Evolutionary conservation across 1,284 basidiomycete genomes (phyloP).

Genomic region (Naganishia albida): DNA sequence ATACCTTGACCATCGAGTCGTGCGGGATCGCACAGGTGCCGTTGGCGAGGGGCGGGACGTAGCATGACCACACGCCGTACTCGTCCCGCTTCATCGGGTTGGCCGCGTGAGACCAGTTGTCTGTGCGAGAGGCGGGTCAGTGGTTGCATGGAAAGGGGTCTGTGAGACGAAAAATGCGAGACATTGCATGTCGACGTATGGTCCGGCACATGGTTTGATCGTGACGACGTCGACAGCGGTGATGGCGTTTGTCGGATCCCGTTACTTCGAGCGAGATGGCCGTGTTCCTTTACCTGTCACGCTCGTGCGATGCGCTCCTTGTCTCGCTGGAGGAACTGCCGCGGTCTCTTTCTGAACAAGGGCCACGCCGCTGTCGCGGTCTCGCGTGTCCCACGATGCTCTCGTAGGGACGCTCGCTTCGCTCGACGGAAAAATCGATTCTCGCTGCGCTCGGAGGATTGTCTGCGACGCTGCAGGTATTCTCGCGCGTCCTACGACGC

Average conservation of each 20-base stretch:
- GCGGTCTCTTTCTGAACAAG: no score
- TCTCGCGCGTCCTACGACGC: conserved; percentile 1
- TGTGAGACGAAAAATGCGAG: neutral
- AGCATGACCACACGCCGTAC: conserved; percentile 93
- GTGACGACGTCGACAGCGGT: no score
- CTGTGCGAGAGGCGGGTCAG: conserved; percentile 55
- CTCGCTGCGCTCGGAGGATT: neutral
- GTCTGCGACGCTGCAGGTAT: no score
- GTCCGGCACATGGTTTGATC: no score
- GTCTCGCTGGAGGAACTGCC: no score
- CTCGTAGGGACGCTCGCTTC: neutral
- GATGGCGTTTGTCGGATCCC: no score
- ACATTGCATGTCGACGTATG: no score
- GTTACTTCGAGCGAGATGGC: no score
- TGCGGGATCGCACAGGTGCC: conserved; percentile 85
- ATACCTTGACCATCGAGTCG: conserved; percentile 87
- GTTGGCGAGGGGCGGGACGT: conserved; percentile 66
- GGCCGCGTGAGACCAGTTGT: conserved; percentile 79
- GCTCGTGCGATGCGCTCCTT: no score
- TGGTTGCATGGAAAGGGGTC: neutral
- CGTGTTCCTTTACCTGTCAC: no score
- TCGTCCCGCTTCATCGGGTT: conserved; percentile 82
- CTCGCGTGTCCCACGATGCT: no score
- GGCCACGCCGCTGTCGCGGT: no score
- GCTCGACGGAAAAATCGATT: neutral